A percentile compares a stretch with the other conserved stretches of the same genome.
phyloP scores from a whole-genome alignment of 2,329 filamentous ascomycete species.

The Alternaria longipes region DNA sequence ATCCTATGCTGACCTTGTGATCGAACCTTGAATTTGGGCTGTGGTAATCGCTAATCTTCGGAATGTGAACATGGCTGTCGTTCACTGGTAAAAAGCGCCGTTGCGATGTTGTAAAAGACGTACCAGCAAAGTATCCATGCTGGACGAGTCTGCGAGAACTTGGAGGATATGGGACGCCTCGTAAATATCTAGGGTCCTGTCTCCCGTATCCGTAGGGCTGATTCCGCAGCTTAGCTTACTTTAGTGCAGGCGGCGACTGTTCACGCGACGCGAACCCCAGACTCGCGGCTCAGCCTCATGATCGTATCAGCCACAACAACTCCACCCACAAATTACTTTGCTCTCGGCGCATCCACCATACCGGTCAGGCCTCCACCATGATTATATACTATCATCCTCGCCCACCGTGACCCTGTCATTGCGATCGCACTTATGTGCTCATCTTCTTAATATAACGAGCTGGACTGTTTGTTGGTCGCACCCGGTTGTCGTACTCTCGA shows the following conservation, averaged over 20 bases:
- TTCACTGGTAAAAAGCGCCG: neutral
- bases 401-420: neutral
- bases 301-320: conserved; percentile 16
- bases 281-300: conserved; percentile 17
- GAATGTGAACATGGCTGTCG: neutral
- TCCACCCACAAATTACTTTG: neutral
- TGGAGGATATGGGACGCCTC: neutral
- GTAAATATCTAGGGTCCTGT: neutral
- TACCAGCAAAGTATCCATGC: neutral
- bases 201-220: conserved; percentile 1
- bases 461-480: conserved; percentile 5
- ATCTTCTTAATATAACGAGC: neutral
- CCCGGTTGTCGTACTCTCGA: conserved; percentile 6
- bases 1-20: neutral
- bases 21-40: neutral
- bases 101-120: neutral
- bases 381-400: neutral
- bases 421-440: neutral
- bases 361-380: conserved; percentile 15
- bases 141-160: neutral
- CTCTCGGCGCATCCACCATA: conserved; percentile 1
- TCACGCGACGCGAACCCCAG: conserved; percentile 7
- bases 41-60: neutral
- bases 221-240: conserved; percentile 7
- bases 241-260: neutral